Percentiles rank a stretch among this genome's conserved stretches.
Conservation (phyloP, 2,329 filamentous ascomycete genomes). For the Acarospora socialis region DNA sequence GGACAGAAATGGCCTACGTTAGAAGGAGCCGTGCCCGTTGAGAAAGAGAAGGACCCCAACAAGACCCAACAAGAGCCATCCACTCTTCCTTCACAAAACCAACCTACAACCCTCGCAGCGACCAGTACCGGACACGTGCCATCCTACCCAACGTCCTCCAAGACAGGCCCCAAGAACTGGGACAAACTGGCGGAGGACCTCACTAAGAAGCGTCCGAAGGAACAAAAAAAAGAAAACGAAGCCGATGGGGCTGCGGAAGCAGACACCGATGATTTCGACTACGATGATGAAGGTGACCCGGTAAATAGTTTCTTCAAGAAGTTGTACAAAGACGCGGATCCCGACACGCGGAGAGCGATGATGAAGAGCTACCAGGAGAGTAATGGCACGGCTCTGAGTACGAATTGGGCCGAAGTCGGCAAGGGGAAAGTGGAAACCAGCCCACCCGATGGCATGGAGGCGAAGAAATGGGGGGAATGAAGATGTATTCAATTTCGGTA, state of each 20-base stretch:
- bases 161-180: slow-evolving; percentile 77
- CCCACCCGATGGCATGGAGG: slow-evolving; percentile 64
- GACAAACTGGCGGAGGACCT: slow-evolving; percentile 54
- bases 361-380: slow-evolving; percentile 95
- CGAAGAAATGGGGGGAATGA: slow-evolving; percentile 49
- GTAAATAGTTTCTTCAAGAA: slow-evolving; percentile 13
- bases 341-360: slow-evolving; percentile 82
- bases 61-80: slow-evolving; percentile 8
- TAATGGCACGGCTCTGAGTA: slow-evolving; percentile 83
- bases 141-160: slow-evolving; percentile 75
- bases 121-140: slow-evolving; percentile 33
- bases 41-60: slow-evolving; percentile 13
- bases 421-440: slow-evolving; percentile 54
- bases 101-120: slow-evolving; percentile 8
- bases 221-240: slow-evolving; percentile 16
- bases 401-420: slow-evolving; percentile 75
- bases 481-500: too few relatives aligned
- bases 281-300: slow-evolving; percentile 19
- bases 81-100: slow-evolving; percentile 2
- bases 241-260: slow-evolving; percentile 12
- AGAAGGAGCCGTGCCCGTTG: slow-evolving; percentile 29
- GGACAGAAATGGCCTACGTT: slow-evolving; percentile 55
- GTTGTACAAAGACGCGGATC: slow-evolving; percentile 34
- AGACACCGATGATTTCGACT: slow-evolving; percentile 28
- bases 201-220: slow-evolving; percentile 23